These are phyloP conservation scores for Hymenoscyphus scutula DNA, from an alignment of 2,329 filamentous ascomycete genomes.

Conservation along the genomic window DNA sequence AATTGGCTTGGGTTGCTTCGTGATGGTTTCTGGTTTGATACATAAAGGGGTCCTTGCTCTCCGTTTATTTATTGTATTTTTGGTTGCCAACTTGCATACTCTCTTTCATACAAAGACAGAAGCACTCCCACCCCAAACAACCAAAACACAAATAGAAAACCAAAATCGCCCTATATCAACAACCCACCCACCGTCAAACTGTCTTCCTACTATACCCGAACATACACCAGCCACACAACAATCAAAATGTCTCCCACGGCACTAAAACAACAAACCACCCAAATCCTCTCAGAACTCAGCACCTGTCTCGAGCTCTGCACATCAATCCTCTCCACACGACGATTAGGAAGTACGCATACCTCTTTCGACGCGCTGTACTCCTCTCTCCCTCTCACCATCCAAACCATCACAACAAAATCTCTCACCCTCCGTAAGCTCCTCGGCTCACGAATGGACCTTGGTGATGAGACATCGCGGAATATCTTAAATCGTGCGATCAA, in stretches of 20 bases:
- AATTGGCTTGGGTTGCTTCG: background rate
- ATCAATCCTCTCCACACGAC: slow-evolving; percentile 18
- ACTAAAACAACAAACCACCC: slow-evolving; percentile 20
- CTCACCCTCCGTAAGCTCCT: slow-evolving; percentile 14
- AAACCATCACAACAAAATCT: slow-evolving; percentile 16
- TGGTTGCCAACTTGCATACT: slow-evolving; percentile 1
- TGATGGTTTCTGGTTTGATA: background rate
- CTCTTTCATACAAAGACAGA: slow-evolving; percentile 6
- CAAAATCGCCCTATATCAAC: background rate
- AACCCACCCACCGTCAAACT: background rate
- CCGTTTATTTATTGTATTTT: background rate
- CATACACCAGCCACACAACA: background rate
- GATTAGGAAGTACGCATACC: slow-evolving; percentile 17
- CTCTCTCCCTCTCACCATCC: slow-evolving; percentile 10
- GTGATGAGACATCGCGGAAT: slow-evolving; percentile 18
- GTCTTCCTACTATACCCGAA: background rate
- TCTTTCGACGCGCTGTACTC: slow-evolving; percentile 21
- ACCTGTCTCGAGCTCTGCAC: slow-evolving; percentile 21
- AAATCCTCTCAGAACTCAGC: slow-evolving; percentile 17
- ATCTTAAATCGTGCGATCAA: slow-evolving; percentile 11
- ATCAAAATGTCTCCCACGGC: slow-evolving; percentile 23
- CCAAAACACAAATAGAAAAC: background rate
- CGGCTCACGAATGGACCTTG: slow-evolving; percentile 26
- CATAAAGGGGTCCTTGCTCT: background rate
- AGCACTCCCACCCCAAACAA: background rate